Evolutionary conservation across 495 filamentous ascomycete genomes (phyloP), one percentile per base, ranked within the genome.

Genomic region (Cryomyces antarcticus): DNA sequence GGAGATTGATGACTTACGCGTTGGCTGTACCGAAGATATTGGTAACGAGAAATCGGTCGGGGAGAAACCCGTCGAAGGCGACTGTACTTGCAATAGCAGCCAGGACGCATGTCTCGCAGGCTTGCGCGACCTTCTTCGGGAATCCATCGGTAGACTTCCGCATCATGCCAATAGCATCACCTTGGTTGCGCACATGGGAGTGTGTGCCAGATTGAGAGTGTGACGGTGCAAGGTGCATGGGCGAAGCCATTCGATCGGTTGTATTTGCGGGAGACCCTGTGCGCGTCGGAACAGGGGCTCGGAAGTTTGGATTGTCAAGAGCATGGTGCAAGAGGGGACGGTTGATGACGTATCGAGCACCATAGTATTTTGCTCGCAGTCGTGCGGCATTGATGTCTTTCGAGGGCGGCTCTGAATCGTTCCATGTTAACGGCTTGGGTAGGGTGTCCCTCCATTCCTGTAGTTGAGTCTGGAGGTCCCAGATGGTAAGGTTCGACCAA

Each of bases 21-120:
- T 94, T 87, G 48, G 86, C 80, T 9, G 88, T 96, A 27, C 88
- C 87, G 58, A 92, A 92, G 27, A 94, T 82, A 53, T 94, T 95
- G 7, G 88, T 96, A 37, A 94, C 75, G 30, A 94, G 17, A 2
- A 24, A 24, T 76, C 29, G 80, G 75, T 5, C 88, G 72, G 41
- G 72, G 67, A 33, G 67, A 65, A 79, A 59, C 0, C 77, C 75
- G 60, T 94, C 82, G 52, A 96, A 93, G 1, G 86, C 82, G 45
- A 69, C 67, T 1, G 88, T 95, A 56, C 86, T 94, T 49, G 73
- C 59, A n/a, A 89, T 73, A 5, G 89, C 76, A 7, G 82, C 82
- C 24, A 71, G 57, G 31, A 96, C 67, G 41, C 80, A 75, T 29
- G 17, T 24, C 17, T 24, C 17, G 17, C 17, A 24, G 2, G 17